These are phyloP conservation scores for Beauveria pseudobassiana DNA, from an alignment of 2,329 filamentous ascomycete genomes.

Conservation along the genomic window DNA sequence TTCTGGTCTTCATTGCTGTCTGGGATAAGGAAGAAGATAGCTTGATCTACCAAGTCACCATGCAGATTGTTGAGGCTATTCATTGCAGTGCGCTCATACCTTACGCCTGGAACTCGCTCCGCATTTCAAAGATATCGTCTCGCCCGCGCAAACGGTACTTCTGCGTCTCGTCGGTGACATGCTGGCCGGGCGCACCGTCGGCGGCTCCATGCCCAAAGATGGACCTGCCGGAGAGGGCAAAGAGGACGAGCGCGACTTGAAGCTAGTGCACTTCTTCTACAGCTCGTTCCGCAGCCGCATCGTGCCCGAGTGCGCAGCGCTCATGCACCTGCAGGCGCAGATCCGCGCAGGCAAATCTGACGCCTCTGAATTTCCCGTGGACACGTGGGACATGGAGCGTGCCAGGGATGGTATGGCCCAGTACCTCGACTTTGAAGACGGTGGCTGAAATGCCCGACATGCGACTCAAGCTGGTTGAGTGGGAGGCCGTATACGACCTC, in stretches of 20 bases:
- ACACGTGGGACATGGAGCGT: conserved; percentile 95
- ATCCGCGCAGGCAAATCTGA: conserved; percentile 71
- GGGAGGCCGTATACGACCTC: conserved; percentile 85
- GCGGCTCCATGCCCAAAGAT: conserved; percentile 32
- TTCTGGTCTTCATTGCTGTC: conserved; percentile 92
- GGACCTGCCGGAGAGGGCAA: conserved; percentile 36
- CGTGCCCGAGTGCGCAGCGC: conserved; percentile 86
- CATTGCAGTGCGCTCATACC: conserved; percentile 84
- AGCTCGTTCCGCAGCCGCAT: conserved; percentile 88
- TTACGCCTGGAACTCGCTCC: conserved; percentile 84
- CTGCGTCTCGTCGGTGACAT: conserved; percentile 87
- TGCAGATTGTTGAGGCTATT: conserved; percentile 90
- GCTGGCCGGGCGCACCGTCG: conserved; percentile 53
- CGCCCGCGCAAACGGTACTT: conserved; percentile 86
- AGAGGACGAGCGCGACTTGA: conserved; percentile 50
- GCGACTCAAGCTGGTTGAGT: conserved; percentile 79
- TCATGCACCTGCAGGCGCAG: conserved; percentile 88
- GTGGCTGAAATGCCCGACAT: conserved; percentile 79
- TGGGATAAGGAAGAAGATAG: conserved; percentile 94
- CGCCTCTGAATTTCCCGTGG: conserved; percentile 83
- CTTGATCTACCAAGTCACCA: conserved; percentile 92
- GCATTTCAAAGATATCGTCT: conserved; percentile 93
- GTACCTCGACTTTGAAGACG: conserved; percentile 86
- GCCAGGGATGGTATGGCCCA: conserved; percentile 93
- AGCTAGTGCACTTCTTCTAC: conserved; percentile 79